Percentiles rank a stretch among this genome's conserved stretches.
Evolutionary conservation across 148 eudicot species (phyloP).

Genomic region (Amaranthus cruentus): DNA sequence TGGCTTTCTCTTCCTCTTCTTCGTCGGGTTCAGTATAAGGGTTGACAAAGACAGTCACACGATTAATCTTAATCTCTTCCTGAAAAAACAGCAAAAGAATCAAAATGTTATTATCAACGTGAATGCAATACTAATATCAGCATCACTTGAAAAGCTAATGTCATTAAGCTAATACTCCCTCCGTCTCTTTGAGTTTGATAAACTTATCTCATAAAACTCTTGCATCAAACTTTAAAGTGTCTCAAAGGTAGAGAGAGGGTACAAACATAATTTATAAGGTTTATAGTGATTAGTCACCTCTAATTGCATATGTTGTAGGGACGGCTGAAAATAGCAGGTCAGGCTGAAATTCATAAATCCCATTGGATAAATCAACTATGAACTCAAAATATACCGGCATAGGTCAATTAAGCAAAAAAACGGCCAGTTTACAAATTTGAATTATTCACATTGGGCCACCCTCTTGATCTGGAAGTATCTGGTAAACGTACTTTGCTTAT

Average conservation of each 20-base stretch:
- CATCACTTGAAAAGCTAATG: neutral
- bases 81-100: conserved; percentile 31
- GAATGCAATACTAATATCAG: neutral
- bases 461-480: neutral
- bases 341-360: neutral
- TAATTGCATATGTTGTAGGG: no score
- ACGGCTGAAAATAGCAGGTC: no score
- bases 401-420: neutral
- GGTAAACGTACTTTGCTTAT: neutral
- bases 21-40: conserved; percentile 86
- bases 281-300: no score
- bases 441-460: neutral
- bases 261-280: neutral
- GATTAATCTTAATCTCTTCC: conserved; percentile 91
- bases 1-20: conserved; percentile 55
- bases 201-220: no score
- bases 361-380: neutral
- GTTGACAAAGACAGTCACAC: conserved; percentile 66
- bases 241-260: neutral
- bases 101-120: neutral
- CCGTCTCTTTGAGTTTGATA: no score
- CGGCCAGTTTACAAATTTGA: neutral
- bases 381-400: neutral
- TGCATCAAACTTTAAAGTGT: no score
- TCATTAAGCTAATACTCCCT: no score